Base-by-base conservation (phyloP, 2,329 filamentous ascomycete species). In the Orbilia ellipsospora region DNA sequence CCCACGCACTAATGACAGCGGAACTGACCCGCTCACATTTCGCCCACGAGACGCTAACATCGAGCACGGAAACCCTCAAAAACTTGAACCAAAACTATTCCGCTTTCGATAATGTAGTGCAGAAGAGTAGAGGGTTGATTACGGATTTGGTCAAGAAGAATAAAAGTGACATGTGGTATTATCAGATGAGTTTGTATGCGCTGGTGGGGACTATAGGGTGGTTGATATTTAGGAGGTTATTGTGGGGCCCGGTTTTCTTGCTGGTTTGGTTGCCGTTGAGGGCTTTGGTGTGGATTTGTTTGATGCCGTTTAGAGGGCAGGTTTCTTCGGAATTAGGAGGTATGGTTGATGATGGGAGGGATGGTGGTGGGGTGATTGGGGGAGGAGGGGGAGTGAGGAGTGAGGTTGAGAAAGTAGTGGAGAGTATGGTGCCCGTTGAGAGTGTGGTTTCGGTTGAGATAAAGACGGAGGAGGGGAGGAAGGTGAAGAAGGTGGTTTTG, bases 131-230 rank as follows among this genome's bases (percentile, higher is more conserved):
- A 78, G 90, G 89, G 66, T 85, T 99, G 16, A 87, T 97, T 6
- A 88, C 89, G 5, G 92, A 92, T 16, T 85, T 99, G 54, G 84
- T 98, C 55, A 88, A 89, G 76, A 95, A 92, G 77, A 93, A 96
- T 81, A 99, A 99, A 86, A 95, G 91, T 78, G 95, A 99, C 81
- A 97, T 94, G 1, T 99, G 95, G 95, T 99, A 99, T 81, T 87
- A 99, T 40, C 91, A 95, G 83, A 96, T 92, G 44, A 89, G 94
- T 1, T 89, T 98, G 78, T 96, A 94, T 81, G 86, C 97, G 79
- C 87, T 98, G 15, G 80, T 91, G 20, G 87, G 84, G 4, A 97
- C 93, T 0, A 89, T 94, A 50, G 86, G 85, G 31, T 99, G 95
- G 95, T 86, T 99, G 6, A 81, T 97, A 5, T 97, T 96, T 80